Evolutionary conservation across 2,329 filamentous ascomycete genomes (phyloP).

Genomic region (Fusarium duplospermum): DNA sequence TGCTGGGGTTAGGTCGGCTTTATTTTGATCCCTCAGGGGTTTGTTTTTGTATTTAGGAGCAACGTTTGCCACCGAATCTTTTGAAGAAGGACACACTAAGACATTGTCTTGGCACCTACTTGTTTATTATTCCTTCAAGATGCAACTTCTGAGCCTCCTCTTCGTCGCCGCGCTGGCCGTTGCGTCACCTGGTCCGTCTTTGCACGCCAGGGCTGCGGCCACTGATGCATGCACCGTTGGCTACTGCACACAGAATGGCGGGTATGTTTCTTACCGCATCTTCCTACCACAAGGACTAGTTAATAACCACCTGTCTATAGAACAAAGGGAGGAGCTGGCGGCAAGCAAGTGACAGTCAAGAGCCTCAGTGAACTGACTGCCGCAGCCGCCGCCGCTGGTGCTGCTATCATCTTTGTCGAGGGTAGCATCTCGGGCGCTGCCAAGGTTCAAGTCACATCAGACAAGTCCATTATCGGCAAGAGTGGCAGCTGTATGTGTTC

Average conservation of each 20-base stretch:
- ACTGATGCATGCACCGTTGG: constrained; percentile 29
- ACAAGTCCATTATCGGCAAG: constrained; percentile 41
- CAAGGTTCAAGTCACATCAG: constrained; percentile 37
- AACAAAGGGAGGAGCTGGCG: constrained; percentile 31
- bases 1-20: neutral
- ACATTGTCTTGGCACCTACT: neutral
- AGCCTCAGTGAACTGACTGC: constrained; percentile 27
- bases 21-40: neutral
- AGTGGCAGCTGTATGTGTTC: constrained; percentile 33
- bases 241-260: constrained; percentile 39
- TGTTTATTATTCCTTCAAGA: neutral
- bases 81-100: neutral
- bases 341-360: constrained; percentile 28
- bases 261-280: constrained; percentile 2
- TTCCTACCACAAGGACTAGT: too few species aligned
- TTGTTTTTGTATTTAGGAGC: constrained; percentile 5
- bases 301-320: neutral
- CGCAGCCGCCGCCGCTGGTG: constrained; percentile 23
- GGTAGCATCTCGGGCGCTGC: constrained; percentile 38
- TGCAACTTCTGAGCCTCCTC: constrained; percentile 6
- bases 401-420: constrained; percentile 33
- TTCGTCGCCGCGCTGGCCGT: constrained; percentile 1
- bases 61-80: neutral
- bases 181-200: constrained; percentile 12
- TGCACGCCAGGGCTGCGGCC: constrained; percentile 20